These are phyloP conservation scores for Scenedesmus sp. DNA, from an alignment of 163 green algal species.

Conservation along the genomic window DNA sequence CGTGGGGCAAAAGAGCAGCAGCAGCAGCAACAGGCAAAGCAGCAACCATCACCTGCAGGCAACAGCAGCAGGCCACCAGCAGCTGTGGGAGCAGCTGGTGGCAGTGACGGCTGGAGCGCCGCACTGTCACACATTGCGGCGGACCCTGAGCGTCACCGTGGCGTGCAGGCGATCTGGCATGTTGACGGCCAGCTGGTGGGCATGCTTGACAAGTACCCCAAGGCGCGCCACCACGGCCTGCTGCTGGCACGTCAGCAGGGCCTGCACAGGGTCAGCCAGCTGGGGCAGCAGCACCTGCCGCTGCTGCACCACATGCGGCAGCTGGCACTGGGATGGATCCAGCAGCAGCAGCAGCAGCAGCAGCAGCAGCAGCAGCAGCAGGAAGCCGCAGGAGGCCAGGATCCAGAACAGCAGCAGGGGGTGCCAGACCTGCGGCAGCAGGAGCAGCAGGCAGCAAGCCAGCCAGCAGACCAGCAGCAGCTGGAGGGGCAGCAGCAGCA, in stretches of 20 bases:
- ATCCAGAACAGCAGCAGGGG: neutral
- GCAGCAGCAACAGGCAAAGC: neutral
- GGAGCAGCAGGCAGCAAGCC: neutral
- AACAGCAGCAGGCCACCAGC: neutral
- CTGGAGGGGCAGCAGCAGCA: slow-evolving; percentile 26
- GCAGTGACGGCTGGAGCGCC: neutral
- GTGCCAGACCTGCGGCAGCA: neutral
- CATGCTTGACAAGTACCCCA: slow-evolving; percentile 48
- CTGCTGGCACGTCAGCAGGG: slow-evolving; percentile 37
- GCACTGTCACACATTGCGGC: neutral
- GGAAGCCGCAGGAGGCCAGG: neutral
- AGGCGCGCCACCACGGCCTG: slow-evolving; percentile 29
- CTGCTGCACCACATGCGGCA: slow-evolving; percentile 47
- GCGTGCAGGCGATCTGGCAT: slow-evolving; percentile 3
- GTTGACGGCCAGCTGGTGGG: slow-evolving; percentile 41
- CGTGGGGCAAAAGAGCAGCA: slow-evolving; percentile 2
- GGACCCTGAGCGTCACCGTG: neutral
- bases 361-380: slow-evolving; percentile 1
- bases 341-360: neutral
- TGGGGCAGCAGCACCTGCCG: slow-evolving; percentile 27
- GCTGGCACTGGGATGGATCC: slow-evolving; percentile 35
- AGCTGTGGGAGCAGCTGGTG: neutral
- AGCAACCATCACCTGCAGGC: neutral
- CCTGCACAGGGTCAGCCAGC: slow-evolving; percentile 12
- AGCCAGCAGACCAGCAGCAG: slow-evolving; percentile 16